phyloP scores from a whole-genome alignment of 176 grass and related monocot species.

The Aegilops longissima region DNA sequence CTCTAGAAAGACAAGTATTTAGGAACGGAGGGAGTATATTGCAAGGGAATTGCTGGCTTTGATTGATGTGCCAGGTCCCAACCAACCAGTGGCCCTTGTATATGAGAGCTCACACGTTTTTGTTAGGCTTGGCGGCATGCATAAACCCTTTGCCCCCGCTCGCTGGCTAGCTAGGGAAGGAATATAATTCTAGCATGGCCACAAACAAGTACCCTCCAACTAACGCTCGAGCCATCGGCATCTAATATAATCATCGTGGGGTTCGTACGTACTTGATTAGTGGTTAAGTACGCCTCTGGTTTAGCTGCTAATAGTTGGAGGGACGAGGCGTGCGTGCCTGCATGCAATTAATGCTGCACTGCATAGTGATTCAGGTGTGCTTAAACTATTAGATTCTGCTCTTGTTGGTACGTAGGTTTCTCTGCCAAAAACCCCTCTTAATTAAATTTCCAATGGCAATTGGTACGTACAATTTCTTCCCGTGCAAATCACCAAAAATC shows the following conservation, averaged over 20 bases:
- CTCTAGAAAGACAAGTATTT: no score
- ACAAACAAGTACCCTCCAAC: conserved; percentile 59
- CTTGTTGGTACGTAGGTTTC: background rate
- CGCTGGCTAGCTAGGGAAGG: conserved; percentile 24
- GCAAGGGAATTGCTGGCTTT: background rate
- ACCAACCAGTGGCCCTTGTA: background rate
- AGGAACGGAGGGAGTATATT: background rate
- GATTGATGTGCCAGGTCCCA: conserved; percentile 39
- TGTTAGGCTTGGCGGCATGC: conserved; percentile 16
- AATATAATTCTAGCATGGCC: conserved; percentile 36
- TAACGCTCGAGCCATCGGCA: conserved; percentile 15
- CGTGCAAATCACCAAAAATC: background rate
- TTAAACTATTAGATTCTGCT: conserved; percentile 16
- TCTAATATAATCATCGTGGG: conserved; percentile 7
- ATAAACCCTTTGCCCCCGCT: conserved; percentile 19
- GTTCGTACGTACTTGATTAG: background rate
- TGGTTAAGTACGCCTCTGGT: conserved; percentile 4
- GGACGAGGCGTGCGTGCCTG: conserved; percentile 17
- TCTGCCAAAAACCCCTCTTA: conserved; percentile 8
- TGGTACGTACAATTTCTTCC: conserved; percentile 7
- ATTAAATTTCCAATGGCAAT: conserved; percentile 8
- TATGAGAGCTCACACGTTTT: conserved; percentile 19
- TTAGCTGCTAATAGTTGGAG: background rate
- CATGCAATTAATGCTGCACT: conserved; percentile 31
- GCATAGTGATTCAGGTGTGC: conserved; percentile 17